Percentiles rank a stretch among this genome's conserved stretches.
Conservation (phyloP, 23 red algal species). For the Chondrus crispus region DNA sequence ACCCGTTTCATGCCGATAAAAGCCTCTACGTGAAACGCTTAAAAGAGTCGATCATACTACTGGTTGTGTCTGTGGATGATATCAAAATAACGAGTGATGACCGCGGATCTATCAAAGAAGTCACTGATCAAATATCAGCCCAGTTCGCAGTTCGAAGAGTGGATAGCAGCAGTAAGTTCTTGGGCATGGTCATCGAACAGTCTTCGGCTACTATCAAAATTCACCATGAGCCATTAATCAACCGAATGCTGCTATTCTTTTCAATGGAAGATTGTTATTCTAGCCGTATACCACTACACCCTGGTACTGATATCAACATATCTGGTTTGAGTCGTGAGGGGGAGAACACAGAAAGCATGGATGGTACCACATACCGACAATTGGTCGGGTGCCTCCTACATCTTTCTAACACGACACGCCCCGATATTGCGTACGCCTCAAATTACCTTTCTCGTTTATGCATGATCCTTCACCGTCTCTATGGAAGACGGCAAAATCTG, state of each 20-base stretch:
- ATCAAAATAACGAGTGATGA: not conserved
- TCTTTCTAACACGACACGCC: not conserved
- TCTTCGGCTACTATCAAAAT: not conserved
- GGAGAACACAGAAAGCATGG: not conserved
- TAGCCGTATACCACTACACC: no score
- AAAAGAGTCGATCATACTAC: not conserved
- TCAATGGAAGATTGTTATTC: slow-evolving; percentile 1
- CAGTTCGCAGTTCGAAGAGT: not conserved
- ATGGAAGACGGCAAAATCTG: not conserved
- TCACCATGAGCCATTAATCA: slow-evolving; percentile 11
- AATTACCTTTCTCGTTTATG: not conserved
- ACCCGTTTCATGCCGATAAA: not conserved
- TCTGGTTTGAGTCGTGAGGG: no score
- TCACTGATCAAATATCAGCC: not conserved
- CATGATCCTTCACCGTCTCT: not conserved
- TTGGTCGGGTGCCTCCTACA: not conserved
- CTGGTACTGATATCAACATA: no score
- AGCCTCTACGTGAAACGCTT: not conserved
- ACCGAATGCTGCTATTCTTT: not conserved
- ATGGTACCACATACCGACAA: not conserved
- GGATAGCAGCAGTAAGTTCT: not conserved
- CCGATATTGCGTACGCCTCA: not conserved
- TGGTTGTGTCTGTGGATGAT: slow-evolving; percentile 11
- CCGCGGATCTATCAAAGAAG: not conserved
- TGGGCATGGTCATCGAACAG: not conserved